Base-by-base conservation (phyloP, 208 protist species). In the Trichomonas gallinae region DNA sequence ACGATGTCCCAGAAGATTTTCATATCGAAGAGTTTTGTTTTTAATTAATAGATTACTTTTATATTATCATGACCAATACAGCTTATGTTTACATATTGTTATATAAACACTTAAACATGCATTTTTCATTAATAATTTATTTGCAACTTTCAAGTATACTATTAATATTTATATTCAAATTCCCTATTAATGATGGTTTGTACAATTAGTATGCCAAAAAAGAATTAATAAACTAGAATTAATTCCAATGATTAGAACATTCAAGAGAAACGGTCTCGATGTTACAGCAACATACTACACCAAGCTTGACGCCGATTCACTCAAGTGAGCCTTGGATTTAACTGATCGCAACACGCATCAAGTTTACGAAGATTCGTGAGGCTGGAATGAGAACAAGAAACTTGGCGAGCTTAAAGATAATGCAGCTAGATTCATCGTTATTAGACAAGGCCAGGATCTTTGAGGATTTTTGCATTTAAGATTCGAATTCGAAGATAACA, bases 181-280 rank as follows among this genome's bases (percentile, higher is more conserved):
- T n/a, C n/a, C n/a, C n/a, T n/a, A n/a, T n/a, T n/a, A n/a, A n/a
- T n/a, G n/a, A n/a, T n/a, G n/a, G n/a, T n/a, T n/a, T n/a, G n/a
- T n/a, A n/a, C n/a, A n/a, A n/a, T n/a, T n/a, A n/a, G n/a, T n/a
- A n/a, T n/a, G n/a, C n/a, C n/a, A n/a, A n/a, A n/a, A n/a, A n/a
- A n/a, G n/a, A n/a, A n/a, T n/a, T n/a, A n/a, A n/a, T n/a, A n/a
- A n/a, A 38, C 44, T 93, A 6, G 87, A 42, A 40, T 9, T 48
- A 38, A 93, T 93, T 51, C 87, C 87, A 93, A 93, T 93, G 87
- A 48, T 93, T 23, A 93, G 45, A 51, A 93, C 42, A 34, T 93
- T 93, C 31, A 42, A 93, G 13, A 48, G n/a, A 51, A 93, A 93
- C 31, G 87, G 87, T 6, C 87, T 93, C 26, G 45, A 93, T n/a